Evolutionary conservation across 2,329 filamentous ascomycete species (phyloP).

Genomic region (Tolypocladium capitatum): DNA sequence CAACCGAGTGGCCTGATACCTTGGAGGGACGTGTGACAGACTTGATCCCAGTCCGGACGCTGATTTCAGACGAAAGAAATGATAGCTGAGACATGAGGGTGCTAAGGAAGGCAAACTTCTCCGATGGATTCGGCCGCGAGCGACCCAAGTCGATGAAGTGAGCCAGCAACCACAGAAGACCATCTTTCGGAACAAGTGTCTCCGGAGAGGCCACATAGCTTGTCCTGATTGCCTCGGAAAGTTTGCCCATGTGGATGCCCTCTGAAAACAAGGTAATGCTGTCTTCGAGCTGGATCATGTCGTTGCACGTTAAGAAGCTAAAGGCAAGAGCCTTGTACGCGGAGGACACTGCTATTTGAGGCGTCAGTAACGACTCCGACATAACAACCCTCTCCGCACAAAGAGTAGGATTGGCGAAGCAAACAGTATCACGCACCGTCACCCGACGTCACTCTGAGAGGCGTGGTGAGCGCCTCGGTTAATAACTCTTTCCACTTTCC

Average conservation of each 20-base stretch:
- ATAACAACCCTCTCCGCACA: neutral
- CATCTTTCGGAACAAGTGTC: conserved; percentile 18
- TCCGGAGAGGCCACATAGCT: conserved; percentile 16
- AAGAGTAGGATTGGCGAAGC: neutral
- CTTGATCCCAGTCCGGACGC: conserved; percentile 24
- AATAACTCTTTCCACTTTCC: conserved; percentile 11
- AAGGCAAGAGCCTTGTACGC: conserved; percentile 24
- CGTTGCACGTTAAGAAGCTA: conserved; percentile 22
- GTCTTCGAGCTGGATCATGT: conserved; percentile 27
- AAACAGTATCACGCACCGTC: conserved; percentile 7
- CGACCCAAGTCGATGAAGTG: conserved; percentile 49
- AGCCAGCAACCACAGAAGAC: conserved; percentile 50
- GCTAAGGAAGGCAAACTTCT: conserved; percentile 30
- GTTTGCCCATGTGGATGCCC: conserved; percentile 22
- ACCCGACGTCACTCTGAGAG: conserved; percentile 10
- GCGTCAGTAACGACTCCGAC: neutral
- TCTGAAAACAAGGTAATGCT: conserved; percentile 22
- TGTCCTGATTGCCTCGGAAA: conserved; percentile 29
- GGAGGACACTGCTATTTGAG: neutral
- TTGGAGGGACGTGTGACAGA: conserved; percentile 4
- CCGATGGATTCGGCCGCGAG: conserved; percentile 17
- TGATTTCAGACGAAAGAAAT: conserved; percentile 36
- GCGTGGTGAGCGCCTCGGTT: conserved; percentile 14
- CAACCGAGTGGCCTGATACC: conserved; percentile 6
- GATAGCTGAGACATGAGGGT: conserved; percentile 42